Evolutionary conservation across 1,284 basidiomycete species (phyloP), one percentile per base, ranked within the genome.

Genomic region (Cystobasidium sp.): DNA sequence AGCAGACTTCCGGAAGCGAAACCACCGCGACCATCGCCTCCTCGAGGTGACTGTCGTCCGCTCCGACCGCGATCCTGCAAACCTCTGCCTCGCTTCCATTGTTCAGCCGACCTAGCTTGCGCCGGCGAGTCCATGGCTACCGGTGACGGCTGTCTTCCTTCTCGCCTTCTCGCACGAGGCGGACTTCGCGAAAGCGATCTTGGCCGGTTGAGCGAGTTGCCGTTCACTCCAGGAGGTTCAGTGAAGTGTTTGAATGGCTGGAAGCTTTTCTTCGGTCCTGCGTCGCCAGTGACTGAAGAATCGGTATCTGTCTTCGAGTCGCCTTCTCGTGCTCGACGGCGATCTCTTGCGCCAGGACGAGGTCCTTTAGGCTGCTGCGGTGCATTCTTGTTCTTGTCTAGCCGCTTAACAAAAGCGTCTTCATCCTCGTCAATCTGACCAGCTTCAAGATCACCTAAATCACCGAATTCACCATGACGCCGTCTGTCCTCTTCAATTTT

Each of bases 341-440:
- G 47, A 22, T 66, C 64, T 66, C 64, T 47, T 22, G 64, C 64
- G 18, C 64, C 64, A n/a, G 53, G 52, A 9, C 43, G 37, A 16
- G 20, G 37, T 3, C 51, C 37, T 12, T 41, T 10, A 43, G 51
- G 39, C 39, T 41, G 44, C 20, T 68, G 56, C 39, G 31, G 49
- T 20, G 31, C 20, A 39, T 41, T 14, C 39, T 68, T 44, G 14
- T 58, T 68, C 16, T 10, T 63, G 6, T 44, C 20, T 1, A 64
- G 46, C n/a, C 63, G 22, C 44, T 66, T 65, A 6, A 39, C 62
- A 49, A 73, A 58, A 12, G 49, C 44, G 4, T 66, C 70, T n/a
- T 37, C 70, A 47, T 73, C 62, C 12, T 73, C 63, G 22, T 73
- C 70, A n/a, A 66, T 44, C 53, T 73, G 62, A 3, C 58, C 70